Evolutionary conservation across 495 filamentous ascomycete species (phyloP), one percentile per base, ranked within the genome.

Genomic region (Tuber magnatum): DNA sequence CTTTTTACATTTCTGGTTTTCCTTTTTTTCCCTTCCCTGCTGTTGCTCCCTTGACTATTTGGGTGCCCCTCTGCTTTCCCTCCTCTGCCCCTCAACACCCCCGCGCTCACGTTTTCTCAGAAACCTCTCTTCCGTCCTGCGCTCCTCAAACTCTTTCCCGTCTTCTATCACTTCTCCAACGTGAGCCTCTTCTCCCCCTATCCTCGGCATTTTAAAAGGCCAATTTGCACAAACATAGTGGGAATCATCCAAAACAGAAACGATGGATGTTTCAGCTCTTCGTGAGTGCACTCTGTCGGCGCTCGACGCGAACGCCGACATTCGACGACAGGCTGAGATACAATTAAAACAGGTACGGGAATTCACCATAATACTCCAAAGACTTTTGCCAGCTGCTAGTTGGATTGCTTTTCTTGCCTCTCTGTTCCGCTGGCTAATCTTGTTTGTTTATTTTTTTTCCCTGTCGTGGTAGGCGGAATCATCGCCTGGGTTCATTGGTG

Each of bases 331-430:
- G 83, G 95, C 94, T 75, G 96, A 98, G 86, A 85, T 94, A 80
- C 92, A 97, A 84, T 87, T 99, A 79, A 97, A 94, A 91, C 90
- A 92, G 89, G 95, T 97, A 88, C 82, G 91, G 86, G 75, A 76
- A 35, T 65, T 35, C 56, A 32, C 51, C 28, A 65, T 35, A 28
- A 65, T 18, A 35, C 56, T 35, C 14, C n/a, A n/a, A n/a, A 28
- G 18, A 56, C 70, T 44, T 32, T 32, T 75, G 24, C 71, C 73
- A 73, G 56, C 35, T 35, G 28, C 56, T 65, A 28, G 28, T 65
- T 65, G 56, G 56, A 14, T 35, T 65, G 28, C 28, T 65, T 35
- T 65, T 5, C 28, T 35, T 2, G 28, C 14, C 56, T 65, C 3
- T 35, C 20, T 20, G 71, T 56, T 32, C 35, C 40, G 69, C 28